Evolutionary conservation across 2,329 filamentous ascomycete species (phyloP).

Genomic region (Bipolaris sorokiniana): DNA sequence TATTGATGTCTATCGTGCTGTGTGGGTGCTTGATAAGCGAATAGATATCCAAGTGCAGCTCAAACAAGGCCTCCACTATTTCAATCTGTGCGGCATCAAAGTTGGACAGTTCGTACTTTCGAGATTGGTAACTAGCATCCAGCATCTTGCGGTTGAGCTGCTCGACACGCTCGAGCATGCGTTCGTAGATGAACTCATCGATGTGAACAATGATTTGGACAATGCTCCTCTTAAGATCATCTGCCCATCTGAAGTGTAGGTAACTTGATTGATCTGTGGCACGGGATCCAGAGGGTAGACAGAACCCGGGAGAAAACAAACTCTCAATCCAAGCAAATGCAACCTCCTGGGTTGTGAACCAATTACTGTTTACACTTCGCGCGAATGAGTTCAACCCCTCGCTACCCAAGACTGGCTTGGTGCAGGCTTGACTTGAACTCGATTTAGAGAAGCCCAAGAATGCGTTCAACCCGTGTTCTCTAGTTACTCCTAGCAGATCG

Average conservation of each 20-base stretch:
- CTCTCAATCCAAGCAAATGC: slow-evolving; percentile 61
- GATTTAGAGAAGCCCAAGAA: slow-evolving; percentile 64
- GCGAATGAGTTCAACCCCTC: slow-evolving; percentile 52
- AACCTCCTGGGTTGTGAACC: slow-evolving; percentile 58
- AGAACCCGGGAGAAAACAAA: slow-evolving; percentile 54
- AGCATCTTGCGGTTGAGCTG: slow-evolving; percentile 40
- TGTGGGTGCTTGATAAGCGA: slow-evolving; percentile 66
- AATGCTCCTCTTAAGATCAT: slow-evolving; percentile 61
- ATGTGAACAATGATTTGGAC: slow-evolving; percentile 60
- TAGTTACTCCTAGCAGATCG: slow-evolving; percentile 57
- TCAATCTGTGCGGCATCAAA: slow-evolving; percentile 54
- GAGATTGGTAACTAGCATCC: slow-evolving; percentile 19
- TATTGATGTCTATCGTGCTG: slow-evolving; percentile 60
- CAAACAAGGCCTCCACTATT: slow-evolving; percentile 66
- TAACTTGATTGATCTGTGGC: slow-evolving; percentile 55
- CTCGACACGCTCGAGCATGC: slow-evolving; percentile 45
- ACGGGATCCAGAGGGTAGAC: slow-evolving; percentile 15
- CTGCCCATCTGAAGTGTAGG: slow-evolving; percentile 60
- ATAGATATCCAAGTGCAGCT: slow-evolving; percentile 71
- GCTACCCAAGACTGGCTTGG: slow-evolving; percentile 49
- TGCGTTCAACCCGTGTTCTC: slow-evolving; percentile 59
- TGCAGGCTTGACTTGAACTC: slow-evolving; percentile 48
- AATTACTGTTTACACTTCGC: slow-evolving; percentile 53
- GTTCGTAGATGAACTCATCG: slow-evolving; percentile 60
- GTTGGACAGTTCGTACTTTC: slow-evolving; percentile 28